A percentile compares a stretch with the other conserved stretches of the same genome.
Evolutionary conservation across 192 early-diverging fungal genomes (phyloP).

Genomic region (Podila clonocystis): DNA sequence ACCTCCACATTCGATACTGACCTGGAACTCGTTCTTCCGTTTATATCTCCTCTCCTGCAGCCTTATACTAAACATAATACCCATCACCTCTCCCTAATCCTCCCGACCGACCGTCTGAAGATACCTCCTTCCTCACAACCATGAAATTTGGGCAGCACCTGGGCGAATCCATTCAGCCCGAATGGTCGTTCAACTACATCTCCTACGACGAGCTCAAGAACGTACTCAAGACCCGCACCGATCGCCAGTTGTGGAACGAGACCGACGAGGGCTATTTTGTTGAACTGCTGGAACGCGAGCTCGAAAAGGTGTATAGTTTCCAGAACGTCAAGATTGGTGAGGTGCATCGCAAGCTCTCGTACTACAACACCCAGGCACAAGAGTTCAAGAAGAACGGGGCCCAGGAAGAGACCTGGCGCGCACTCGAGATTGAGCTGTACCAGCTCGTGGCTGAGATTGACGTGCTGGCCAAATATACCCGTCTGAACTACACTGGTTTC

Average conservation of each 20-base stretch:
- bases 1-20: neutral
- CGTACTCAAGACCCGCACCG: constrained; percentile 74
- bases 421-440: constrained; percentile 78
- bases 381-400: constrained; percentile 79
- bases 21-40: neutral
- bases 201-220: constrained; percentile 91
- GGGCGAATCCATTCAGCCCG: constrained; percentile 72
- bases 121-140: neutral
- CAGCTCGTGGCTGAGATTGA: constrained; percentile 80
- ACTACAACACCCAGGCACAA: constrained; percentile 62
- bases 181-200: constrained; percentile 86
- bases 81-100: neutral
- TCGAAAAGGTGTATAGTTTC: constrained; percentile 78
- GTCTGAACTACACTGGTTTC: constrained; percentile 89
- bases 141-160: constrained; percentile 95
- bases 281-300: constrained; percentile 85
- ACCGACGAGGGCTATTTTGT: constrained; percentile 93
- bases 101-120: neutral
- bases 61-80: neutral
- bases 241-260: constrained; percentile 77
- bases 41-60: neutral
- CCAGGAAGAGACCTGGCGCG: constrained; percentile 74
- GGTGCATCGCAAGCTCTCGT: constrained; percentile 29
- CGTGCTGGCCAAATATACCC: constrained; percentile 77
- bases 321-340: constrained; percentile 37